Evolutionary conservation across 2,329 filamentous ascomycete species (phyloP).

Genomic region (Exserohilum rostratum): DNA sequence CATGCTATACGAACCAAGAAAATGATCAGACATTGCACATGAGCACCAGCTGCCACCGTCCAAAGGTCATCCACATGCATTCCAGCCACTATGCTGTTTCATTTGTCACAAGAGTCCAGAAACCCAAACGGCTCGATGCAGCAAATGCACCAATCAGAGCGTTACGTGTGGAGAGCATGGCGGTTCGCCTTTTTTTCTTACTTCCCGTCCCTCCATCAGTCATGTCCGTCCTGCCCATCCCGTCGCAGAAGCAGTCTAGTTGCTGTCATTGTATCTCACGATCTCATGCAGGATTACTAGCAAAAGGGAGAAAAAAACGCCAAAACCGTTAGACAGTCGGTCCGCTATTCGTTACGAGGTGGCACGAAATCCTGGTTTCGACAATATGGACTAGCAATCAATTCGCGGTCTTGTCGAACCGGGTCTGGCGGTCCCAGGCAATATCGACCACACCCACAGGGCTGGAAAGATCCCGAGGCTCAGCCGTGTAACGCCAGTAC

Average conservation of each 20-base stretch:
- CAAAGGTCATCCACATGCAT: constrained; percentile 5
- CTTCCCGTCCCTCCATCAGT: background rate
- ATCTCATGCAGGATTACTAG: no score
- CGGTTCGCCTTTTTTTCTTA: constrained; percentile 5
- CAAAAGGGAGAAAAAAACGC: background rate
- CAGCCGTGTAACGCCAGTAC: constrained; percentile 7
- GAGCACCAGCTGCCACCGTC: background rate
- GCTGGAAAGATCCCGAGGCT: constrained; percentile 23
- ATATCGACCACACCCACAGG: constrained; percentile 15
- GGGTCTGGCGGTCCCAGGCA: constrained; percentile 10
- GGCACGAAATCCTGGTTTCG: background rate
- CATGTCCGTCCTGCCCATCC: no score
- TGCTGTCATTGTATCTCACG: no score
- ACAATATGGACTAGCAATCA: constrained; percentile 4
- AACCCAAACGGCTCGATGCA: constrained; percentile 3
- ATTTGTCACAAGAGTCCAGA: constrained; percentile 7
- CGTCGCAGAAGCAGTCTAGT: constrained; percentile 4
- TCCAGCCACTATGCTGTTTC: constrained; percentile 6
- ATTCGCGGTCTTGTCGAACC: no score
- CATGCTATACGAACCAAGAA: constrained; percentile 2
- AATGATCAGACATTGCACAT: constrained; percentile 2
- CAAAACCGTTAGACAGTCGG: constrained; percentile 2
- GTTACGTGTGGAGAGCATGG: constrained; percentile 8
- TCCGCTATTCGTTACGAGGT: background rate
- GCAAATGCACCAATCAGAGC: constrained; percentile 12